Evolutionary conservation across 2,329 filamentous ascomycete species (phyloP).

Genomic region (Monascus ruber): DNA sequence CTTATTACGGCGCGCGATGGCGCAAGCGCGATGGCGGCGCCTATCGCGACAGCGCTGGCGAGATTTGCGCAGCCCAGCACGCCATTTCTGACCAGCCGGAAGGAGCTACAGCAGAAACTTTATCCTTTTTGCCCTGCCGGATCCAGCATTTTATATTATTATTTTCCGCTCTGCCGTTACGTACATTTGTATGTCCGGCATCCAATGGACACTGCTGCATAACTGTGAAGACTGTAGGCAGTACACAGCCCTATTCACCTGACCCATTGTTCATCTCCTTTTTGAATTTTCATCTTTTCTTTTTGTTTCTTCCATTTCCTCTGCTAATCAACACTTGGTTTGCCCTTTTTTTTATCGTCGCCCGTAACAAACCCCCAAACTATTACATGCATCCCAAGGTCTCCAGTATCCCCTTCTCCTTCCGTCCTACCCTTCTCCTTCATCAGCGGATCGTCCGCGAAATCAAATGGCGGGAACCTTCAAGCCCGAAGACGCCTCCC

Average conservation of each 20-base stretch:
- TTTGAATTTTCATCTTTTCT: constrained; percentile 6
- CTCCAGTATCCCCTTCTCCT: constrained; percentile 10
- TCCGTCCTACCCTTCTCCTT: constrained; percentile 18
- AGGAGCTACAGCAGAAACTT: too few relatives aligned
- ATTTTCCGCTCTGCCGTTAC: too few relatives aligned
- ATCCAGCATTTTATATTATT: too few relatives aligned
- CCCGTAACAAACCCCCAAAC: constrained; percentile 2
- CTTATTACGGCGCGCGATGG: too few relatives aligned
- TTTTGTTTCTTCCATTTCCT: constrained; percentile 2
- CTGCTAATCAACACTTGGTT: neutral
- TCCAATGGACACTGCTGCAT: neutral
- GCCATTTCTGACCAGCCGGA: too few relatives aligned
- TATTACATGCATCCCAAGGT: constrained; percentile 26
- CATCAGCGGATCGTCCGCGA: constrained; percentile 25
- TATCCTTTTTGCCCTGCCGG: too few relatives aligned
- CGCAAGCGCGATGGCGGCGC: too few relatives aligned
- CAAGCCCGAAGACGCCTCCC: constrained; percentile 3
- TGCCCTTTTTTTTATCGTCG: constrained; percentile 1
- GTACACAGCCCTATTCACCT: constrained; percentile 1
- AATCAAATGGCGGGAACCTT: constrained; percentile 26
- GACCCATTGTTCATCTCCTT: constrained; percentile 2
- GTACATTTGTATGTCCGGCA: neutral
- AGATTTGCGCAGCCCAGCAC: too few relatives aligned
- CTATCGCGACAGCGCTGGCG: too few relatives aligned
- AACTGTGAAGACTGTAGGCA: neutral